Evolutionary conservation across 75 land plant species (phyloP).

Genomic region (Chamaecyparis obtusa): DNA sequence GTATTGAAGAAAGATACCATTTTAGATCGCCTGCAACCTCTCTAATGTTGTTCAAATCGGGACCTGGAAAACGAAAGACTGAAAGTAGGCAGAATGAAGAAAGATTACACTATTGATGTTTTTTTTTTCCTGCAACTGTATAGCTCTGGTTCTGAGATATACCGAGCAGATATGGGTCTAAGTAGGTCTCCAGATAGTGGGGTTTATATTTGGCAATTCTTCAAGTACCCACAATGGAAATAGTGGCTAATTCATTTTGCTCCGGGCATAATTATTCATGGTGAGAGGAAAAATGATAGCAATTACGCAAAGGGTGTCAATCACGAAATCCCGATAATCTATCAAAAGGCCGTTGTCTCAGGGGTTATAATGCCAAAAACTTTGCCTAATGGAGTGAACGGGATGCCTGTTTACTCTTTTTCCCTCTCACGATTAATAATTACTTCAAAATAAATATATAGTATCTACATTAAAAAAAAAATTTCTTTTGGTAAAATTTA

Average conservation of each 20-base stretch:
- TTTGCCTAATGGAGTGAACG: too few relatives aligned
- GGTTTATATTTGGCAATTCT: neutral
- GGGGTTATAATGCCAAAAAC: too few relatives aligned
- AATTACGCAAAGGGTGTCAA: too few relatives aligned
- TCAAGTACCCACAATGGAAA: neutral
- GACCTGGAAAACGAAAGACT: neutral
- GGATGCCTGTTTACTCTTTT: too few relatives aligned
- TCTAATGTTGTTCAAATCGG: neutral
- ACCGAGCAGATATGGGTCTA: neutral
- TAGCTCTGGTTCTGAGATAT: neutral
- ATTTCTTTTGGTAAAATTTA: too few relatives aligned
- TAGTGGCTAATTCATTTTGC: neutral
- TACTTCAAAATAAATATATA: too few relatives aligned
- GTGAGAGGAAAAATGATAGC: too few relatives aligned
- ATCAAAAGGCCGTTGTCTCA: too few relatives aligned
- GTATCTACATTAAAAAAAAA: too few relatives aligned
- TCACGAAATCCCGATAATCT: too few relatives aligned
- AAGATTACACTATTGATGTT: neutral
- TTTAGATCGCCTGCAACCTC: conserved; percentile 1
- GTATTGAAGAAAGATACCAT: neutral
- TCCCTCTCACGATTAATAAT: too few relatives aligned
- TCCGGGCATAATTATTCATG: too few relatives aligned
- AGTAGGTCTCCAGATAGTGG: neutral
- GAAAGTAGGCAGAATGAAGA: neutral
- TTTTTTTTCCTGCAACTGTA: neutral